Evolutionary conservation across 1,139 yeast genomes (phyloP).

Genomic region (Geotrichum aggregatum): DNA sequence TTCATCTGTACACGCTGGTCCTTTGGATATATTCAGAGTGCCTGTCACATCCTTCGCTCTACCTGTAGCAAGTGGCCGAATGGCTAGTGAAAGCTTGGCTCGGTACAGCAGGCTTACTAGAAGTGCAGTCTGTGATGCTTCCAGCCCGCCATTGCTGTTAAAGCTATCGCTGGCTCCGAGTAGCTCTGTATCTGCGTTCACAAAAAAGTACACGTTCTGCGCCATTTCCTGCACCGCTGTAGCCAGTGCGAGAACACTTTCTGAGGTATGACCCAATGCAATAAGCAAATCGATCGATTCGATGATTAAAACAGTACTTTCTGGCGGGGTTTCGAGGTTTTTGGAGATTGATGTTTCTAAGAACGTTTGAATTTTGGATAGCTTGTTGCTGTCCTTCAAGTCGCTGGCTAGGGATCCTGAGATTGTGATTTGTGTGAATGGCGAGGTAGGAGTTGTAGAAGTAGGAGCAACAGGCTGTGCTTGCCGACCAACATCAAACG

Average conservation of each 20-base stretch:
- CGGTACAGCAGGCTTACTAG: conserved; percentile 49
- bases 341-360: neutral
- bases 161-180: conserved; percentile 36
- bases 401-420: neutral
- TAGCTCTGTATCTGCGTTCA: conserved; percentile 42
- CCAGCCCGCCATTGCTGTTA: neutral
- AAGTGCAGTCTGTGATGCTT: conserved; percentile 44
- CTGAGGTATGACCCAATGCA: conserved; percentile 41
- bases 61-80: conserved; percentile 71
- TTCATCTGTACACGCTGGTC: conserved; percentile 41
- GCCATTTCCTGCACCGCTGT: conserved; percentile 41
- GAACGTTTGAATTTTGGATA: too few species aligned
- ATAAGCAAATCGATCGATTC: conserved; percentile 26
- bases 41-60: conserved; percentile 84
- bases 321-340: neutral
- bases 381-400: too few species aligned
- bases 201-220: conserved; percentile 37
- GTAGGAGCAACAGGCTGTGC: too few species aligned
- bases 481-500: too few species aligned
- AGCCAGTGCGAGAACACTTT: neutral
- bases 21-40: conserved; percentile 54
- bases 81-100: conserved; percentile 48
- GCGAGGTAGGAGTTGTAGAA: neutral
- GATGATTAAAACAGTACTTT: neutral
- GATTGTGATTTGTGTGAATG: conserved; percentile 1